Evolutionary conservation across 768 basidiomycete genomes (phyloP).

Genomic region (Pulveroboletus frians): DNA sequence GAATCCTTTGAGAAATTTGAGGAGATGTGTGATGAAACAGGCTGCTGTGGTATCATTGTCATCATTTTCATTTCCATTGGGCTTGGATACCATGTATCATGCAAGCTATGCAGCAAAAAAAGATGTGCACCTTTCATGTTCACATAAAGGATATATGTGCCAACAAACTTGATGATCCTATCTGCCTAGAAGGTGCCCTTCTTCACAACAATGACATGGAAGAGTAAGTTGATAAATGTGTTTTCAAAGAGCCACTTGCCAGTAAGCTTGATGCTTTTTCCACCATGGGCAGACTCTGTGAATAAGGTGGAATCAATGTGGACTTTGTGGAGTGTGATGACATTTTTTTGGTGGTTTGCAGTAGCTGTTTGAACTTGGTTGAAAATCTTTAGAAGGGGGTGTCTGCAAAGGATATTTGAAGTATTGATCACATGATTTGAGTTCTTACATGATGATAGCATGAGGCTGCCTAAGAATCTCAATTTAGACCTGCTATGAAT

Average conservation of each 20-base stretch:
- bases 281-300: constrained; percentile 46
- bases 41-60: constrained; percentile 56
- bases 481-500: no score
- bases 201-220: constrained; percentile 63
- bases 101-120: background rate
- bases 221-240: constrained; percentile 53
- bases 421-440: constrained; percentile 16
- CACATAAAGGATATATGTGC: constrained; percentile 68
- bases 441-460: background rate
- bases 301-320: constrained; percentile 58
- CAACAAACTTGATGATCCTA: constrained; percentile 75
- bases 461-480: no score
- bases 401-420: constrained; percentile 6
- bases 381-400: constrained; percentile 49
- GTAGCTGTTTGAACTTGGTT: constrained; percentile 69
- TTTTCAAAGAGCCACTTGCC: constrained; percentile 80
- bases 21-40: constrained; percentile 60
- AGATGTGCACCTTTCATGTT: constrained; percentile 63
- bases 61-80: constrained; percentile 30
- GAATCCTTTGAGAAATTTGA: constrained; percentile 74
- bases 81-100: constrained; percentile 24
- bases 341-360: constrained; percentile 88
- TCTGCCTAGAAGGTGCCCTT: constrained; percentile 78
- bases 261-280: constrained; percentile 47
- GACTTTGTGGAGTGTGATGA: constrained; percentile 75